Evolutionary conservation across 2,329 filamentous ascomycete genomes (phyloP).

Genomic region (Sarocladium oryzae): DNA sequence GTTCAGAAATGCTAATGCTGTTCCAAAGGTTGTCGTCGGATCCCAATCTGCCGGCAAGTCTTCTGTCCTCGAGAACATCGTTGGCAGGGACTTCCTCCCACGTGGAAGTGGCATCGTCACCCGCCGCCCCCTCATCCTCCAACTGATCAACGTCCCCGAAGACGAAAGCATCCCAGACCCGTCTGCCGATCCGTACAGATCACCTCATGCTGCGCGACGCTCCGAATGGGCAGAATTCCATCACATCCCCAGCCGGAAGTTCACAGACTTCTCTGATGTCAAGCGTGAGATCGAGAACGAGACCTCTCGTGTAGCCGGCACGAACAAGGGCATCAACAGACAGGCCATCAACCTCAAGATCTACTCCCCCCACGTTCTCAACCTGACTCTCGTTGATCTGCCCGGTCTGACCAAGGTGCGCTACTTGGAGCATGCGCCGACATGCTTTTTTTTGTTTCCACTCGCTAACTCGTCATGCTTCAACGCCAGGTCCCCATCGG

Average conservation of each 20-base stretch:
- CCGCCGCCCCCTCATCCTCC: slow-evolving; percentile 85
- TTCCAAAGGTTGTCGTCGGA: slow-evolving; percentile 83
- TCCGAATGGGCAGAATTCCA: slow-evolving; percentile 92
- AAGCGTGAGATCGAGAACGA: slow-evolving; percentile 97
- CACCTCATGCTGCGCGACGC: slow-evolving; percentile 61
- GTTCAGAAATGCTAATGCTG: not conserved
- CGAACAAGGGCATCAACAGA: slow-evolving; percentile 96
- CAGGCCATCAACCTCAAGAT: slow-evolving; percentile 98
- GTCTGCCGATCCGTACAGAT: slow-evolving; percentile 65
- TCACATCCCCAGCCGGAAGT: slow-evolving; percentile 82
- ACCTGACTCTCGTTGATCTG: slow-evolving; percentile 90
- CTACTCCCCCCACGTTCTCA: slow-evolving; percentile 94
- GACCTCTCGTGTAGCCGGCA: slow-evolving; percentile 83
- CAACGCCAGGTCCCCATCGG: slow-evolving; percentile 75
- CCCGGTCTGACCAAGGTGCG: slow-evolving; percentile 88
- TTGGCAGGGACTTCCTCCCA: slow-evolving; percentile 93
- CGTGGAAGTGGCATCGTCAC: slow-evolving; percentile 97
- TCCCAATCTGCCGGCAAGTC: slow-evolving; percentile 98
- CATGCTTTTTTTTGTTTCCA: slow-evolving; percentile 10
- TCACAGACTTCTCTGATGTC: slow-evolving; percentile 87
- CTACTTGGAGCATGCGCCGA: slow-evolving; percentile 10
- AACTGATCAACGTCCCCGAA: slow-evolving; percentile 92
- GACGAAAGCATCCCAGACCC: slow-evolving; percentile 63
- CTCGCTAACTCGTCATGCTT: slow-evolving; percentile 6
- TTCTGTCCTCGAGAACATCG: slow-evolving; percentile 97